Base-by-base conservation (phyloP, 148 eudicot genomes). In the Vaccinium macrocarpon region DNA sequence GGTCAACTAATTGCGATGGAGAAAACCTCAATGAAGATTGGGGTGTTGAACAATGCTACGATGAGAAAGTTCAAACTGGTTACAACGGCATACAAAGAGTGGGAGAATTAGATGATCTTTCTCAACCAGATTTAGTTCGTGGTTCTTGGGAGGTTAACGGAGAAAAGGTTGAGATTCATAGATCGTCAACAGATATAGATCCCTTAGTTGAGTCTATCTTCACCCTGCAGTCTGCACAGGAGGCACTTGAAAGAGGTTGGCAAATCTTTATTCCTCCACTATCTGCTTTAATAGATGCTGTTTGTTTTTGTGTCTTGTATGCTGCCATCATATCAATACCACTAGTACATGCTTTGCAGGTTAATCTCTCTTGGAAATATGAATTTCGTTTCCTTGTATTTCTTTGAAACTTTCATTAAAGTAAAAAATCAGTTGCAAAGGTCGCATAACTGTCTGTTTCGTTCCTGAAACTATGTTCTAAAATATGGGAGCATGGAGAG, bases 181-280 rank as follows among this genome's bases (percentile, higher is more conserved):
- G 85, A 46, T 81, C 85, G 15, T 86, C 91, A 10, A 62, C 74
- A 9, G 89, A 89, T 78, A 76, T 79, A 73, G 97, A 97, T 90
- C 94, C 92, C 73, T 87, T 97, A 78, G 85, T 90, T 56, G 93
- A 90, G 74, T 91, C 95, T 68, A 85, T 93, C 83, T 38, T 61
- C 59, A 77, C 81, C 79, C 91, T 97, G 85, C 97, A 97, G 79
- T 88, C 89, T 83, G 94, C 91, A 27, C 96, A 95, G 86, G 94
- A 90, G 82, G 96, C 93, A 16, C 94, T 97, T 82, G 92, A 91
- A 87, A 90, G 88, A 93, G 99, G 99, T 97, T 48, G 57, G 71
- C 25, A 48, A 49, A 32, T 5, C 49, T 29, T 77, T 74, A 57
- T 84, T 8, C 73, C 51, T 42, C 46, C 46, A 42, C 46, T 61